Evolutionary conservation across 768 basidiomycete species (phyloP), one percentile per base, ranked within the genome.

Genomic region (Podaxis sp.): DNA sequence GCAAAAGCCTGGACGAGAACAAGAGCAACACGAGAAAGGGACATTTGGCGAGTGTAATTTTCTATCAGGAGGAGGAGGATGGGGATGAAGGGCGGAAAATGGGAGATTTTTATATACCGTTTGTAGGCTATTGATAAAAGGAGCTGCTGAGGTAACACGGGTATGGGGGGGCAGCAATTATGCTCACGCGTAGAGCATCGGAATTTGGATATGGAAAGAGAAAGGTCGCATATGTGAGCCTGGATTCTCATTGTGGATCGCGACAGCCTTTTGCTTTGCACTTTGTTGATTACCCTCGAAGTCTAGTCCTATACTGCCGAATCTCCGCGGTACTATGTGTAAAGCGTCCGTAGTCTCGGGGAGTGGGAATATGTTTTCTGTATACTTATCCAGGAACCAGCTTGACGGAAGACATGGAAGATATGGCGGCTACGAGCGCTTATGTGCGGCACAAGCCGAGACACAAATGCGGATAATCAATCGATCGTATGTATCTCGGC

Each of bases 1-100:
- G 74, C 76, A 27, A 79, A 53, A 2, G 84, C 82, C 64, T 86
- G 85, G 38, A 82, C 62, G 38, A 77, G 66, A 65, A 82, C 77
- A 60, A 88, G 79, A 38, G 72, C 66, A 17, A 79, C 79, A 22
- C 85, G 79, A 36, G 77, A 61, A 62, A 81, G 70, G 55, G 82
- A 80, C 85, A 87, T 86, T 49, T 54, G 12, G 11, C 4, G 12
- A 17, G 17, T 58, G 7, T 7, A 24, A 36, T 13, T 38, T 40
- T 46, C 2, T 33, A 33, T 41, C 29, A 41, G 8, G 12, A 17
- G 36, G 57, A 36, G 51, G 50, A 61, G 54, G 60, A 24, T 43
- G 54, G 36, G 24, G 33, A 53, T 24, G 36, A 19, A 40, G 51
- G 55, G 17, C 9, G 36, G 29, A 57, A 58, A 11, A 50, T 38